Evolutionary conservation across 805 yeast species (phyloP), one percentile per base, ranked within the genome.

Genomic region (Ogataea minuta): DNA sequence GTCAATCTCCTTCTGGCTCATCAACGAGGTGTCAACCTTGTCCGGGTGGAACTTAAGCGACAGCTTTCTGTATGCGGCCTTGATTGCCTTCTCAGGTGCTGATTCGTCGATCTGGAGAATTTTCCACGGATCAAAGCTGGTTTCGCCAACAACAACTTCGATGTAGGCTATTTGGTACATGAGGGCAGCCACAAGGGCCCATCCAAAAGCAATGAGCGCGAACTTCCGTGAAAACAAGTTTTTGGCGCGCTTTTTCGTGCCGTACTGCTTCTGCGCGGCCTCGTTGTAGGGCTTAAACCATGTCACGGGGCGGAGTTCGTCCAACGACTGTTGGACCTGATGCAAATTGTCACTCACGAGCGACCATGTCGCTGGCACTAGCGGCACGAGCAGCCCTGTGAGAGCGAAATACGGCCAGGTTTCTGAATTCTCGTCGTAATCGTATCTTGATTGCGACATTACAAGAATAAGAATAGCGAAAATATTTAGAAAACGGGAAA

Each of bases 41-140:
- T 93, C 99, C 2, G 99, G 99, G 61, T 93, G 99, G 64, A 74
- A 84, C 56, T 81, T 84, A 53, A 91, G 67, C 3, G 98, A 86
- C 36, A 93, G 72, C 65, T 87, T 87, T 65, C 95, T 79, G 66
- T 86, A 93, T 17, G 81, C 81, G 34, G 85, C 70, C 61, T 85
- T 88, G 63, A 93, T 77, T 39, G 83, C 89, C 54, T 76, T 79
- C 34, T 85, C 96, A 8, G 68, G 51, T 8, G 97, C 79, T 24
- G 81, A 69, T 30, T 73, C 71, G 15, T 84, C 71, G 24, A 91
- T 71, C 25, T 84, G 95, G 52, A 93, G 72, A 43, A 93, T 76
- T 43, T 82, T 85, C 70, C 90, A 91, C 1, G 99, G 99, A 65
- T 93, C 98, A 63, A 91, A 93, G 20, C 66, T 45, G 2, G 58